Evolutionary conservation across 805 yeast genomes (phyloP).

Genomic region (Saccharomycopsis malanga): DNA sequence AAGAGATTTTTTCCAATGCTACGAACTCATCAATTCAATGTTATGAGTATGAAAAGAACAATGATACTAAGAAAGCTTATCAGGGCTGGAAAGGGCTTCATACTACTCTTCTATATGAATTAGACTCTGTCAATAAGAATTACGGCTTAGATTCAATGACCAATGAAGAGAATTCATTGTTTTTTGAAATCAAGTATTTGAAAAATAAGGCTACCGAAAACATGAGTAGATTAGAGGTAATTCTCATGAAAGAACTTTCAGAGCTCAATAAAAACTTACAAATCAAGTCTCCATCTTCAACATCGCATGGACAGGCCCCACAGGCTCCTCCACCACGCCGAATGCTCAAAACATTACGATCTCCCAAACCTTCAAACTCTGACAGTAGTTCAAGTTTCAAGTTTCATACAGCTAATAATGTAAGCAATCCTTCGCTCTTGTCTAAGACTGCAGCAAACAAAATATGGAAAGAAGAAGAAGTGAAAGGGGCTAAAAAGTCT

Average conservation of each 20-base stretch:
- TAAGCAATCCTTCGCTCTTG: conserved; percentile 21
- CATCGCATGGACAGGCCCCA: conserved; percentile 7
- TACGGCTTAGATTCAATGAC: conserved; percentile 18
- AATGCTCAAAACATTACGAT: conserved; percentile 31
- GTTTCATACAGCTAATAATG: conserved; percentile 16
- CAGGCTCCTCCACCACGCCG: conserved; percentile 24
- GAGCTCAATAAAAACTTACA: conserved; percentile 8
- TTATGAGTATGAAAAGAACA: conserved; percentile 49
- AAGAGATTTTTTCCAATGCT: conserved; percentile 53
- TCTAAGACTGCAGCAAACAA: conserved; percentile 28
- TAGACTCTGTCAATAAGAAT: conserved; percentile 45
- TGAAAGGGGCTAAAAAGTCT: background rate
- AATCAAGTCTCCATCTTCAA: background rate
- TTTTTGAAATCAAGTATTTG: conserved; percentile 13
- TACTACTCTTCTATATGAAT: conserved; percentile 48
- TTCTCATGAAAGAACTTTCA: conserved; percentile 12
- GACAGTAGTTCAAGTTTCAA: background rate
- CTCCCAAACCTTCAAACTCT: conserved; percentile 23
- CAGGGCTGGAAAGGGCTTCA: conserved; percentile 73
- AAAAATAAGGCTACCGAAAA: conserved; percentile 17
- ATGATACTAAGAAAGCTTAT: conserved; percentile 46
- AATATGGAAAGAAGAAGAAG: conserved; percentile 22
- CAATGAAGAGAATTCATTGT: conserved; percentile 17
- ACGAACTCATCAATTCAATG: conserved; percentile 54
- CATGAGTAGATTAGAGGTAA: conserved; percentile 15